Base-by-base conservation (phyloP, 2,329 filamentous ascomycete species). In the Phaeosphaeriaceae sp. region DNA sequence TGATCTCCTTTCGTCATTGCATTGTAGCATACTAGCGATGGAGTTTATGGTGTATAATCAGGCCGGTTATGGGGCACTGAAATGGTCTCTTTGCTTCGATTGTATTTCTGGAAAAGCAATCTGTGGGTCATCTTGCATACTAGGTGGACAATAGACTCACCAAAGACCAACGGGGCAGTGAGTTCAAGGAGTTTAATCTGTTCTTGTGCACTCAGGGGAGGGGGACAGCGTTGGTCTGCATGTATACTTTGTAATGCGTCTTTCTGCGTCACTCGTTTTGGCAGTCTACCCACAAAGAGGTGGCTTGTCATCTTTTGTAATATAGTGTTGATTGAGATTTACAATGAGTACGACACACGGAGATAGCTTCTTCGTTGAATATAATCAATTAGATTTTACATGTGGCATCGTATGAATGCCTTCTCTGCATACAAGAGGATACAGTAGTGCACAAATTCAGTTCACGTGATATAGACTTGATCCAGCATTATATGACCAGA, bases 1-100 rank as follows among this genome's bases (percentile, higher is more conserved):
- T 9, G 30, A 28, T 48, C 42, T 45, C 28, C 48, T 43, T 46
- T 37, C 30, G 33, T 44, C 42, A 54, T 43, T 61, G 50, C 54
- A 60, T 70, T 47, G 61, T 66, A 68, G 55, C 54, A 60, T 64
- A 69, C 52, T 58, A 70, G 67, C 67, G 67, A 65, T 51, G 67
- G 67, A 65, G 67, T 68, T 53, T 47, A 37, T 28, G 64, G 60
- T 57, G 61, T 54, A 60, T 9, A 49, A 23, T 42, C 36, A 35
- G 21, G 26, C 23, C 34, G 28, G 36, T 45, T 38, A 32, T 33
- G 8, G 17, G 49, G 15, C 37, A 43, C 42, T 42, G 47, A 42
- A 46, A 41, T 37, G 50, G 47, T 33, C 37, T 36, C 44, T 42
- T 42, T 32, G 50, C 50, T 48, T 50, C 33, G 52, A 56, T 63